Percentiles rank a stretch among this genome's conserved stretches.
phyloP scores from a whole-genome alignment of 73 alveolate genomes.

The Blepharisma stoltei region DNA sequence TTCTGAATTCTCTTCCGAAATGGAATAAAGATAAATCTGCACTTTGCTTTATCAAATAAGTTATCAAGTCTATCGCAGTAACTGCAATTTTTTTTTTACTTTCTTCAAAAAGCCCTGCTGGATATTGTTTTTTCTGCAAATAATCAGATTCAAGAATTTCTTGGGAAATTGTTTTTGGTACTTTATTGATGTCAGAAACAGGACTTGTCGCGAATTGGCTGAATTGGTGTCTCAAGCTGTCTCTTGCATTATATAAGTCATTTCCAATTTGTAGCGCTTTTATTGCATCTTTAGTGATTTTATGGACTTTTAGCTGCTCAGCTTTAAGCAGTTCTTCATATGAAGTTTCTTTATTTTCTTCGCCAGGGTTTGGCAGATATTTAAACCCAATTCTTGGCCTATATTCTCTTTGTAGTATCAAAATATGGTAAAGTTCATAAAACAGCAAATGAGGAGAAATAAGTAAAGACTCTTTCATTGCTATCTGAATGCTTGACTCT shows the following conservation, averaged over 20 bases:
- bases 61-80: not conserved
- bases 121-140: slow-evolving; percentile 21
- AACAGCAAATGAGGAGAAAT: not conserved
- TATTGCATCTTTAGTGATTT: slow-evolving; percentile 7
- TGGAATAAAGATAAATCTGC: not conserved
- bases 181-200: slow-evolving; percentile 23
- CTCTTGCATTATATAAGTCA: slow-evolving; percentile 10
- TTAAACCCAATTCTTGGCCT: slow-evolving; percentile 1
- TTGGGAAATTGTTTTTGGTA: slow-evolving; percentile 7
- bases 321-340: slow-evolving; percentile 2
- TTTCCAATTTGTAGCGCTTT: not conserved
- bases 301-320: slow-evolving; percentile 9
- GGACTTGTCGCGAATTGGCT: slow-evolving; percentile 1
- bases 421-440: not conserved
- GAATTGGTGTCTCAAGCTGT: slow-evolving; percentile 10
- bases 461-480: not conserved
- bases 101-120: slow-evolving; percentile 33
- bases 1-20: slow-evolving; percentile 21
- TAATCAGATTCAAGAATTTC: slow-evolving; percentile 30
- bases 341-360: not conserved
- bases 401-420: slow-evolving; percentile 3
- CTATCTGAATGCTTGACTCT: not conserved
- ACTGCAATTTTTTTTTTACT: slow-evolving; percentile 14
- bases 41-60: not conserved
- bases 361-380: slow-evolving; percentile 17